These are phyloP conservation scores for Actinomortierella wolfii DNA, from an alignment of 371 early-diverging fungal species.

Conservation along the genomic window DNA sequence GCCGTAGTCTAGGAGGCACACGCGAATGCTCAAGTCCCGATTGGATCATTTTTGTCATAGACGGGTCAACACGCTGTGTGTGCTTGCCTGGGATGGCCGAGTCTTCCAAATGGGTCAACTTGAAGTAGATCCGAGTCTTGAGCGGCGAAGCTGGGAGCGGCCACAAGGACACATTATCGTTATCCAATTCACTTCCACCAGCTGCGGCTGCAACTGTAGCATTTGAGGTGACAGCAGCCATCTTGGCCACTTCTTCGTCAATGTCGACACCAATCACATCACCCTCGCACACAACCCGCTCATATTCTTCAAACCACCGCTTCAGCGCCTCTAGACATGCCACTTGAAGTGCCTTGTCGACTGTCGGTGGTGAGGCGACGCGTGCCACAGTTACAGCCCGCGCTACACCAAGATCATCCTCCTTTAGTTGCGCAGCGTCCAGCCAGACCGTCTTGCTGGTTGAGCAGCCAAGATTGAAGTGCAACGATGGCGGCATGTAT, in stretches of 20 bases:
- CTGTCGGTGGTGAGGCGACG: slow-evolving; percentile 74
- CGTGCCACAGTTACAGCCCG: slow-evolving; percentile 73
- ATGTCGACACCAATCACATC: slow-evolving; percentile 75
- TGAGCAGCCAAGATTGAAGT: slow-evolving; percentile 64
- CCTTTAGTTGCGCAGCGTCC: slow-evolving; percentile 41
- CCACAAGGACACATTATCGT: slow-evolving; percentile 7
- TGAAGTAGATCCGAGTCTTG: slow-evolving; percentile 42
- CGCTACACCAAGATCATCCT: slow-evolving; percentile 62
- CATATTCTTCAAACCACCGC: slow-evolving; percentile 70
- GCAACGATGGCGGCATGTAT: slow-evolving; percentile 62
- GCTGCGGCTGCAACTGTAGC: slow-evolving; percentile 14
- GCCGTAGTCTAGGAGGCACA: slow-evolving; percentile 51
- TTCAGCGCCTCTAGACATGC: slow-evolving; percentile 66
- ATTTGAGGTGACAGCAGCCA: slow-evolving; percentile 13
- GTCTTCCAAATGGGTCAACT: slow-evolving; percentile 41
- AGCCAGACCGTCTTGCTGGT: slow-evolving; percentile 29
- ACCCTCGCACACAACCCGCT: slow-evolving; percentile 72
- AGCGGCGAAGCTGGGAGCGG: slow-evolving; percentile 18
- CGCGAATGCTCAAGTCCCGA: slow-evolving; percentile 69
- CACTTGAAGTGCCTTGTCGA: slow-evolving; percentile 69
- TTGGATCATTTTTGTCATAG: slow-evolving; percentile 66
- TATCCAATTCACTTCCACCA: slow-evolving; percentile 16
- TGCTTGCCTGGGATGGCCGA: slow-evolving; percentile 23
- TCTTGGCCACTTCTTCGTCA: slow-evolving; percentile 55
- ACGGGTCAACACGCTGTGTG: slow-evolving; percentile 59